Evolutionary conservation across 768 basidiomycete species (phyloP), one percentile per base, ranked within the genome.

Genomic region (Lactifluus volemus): DNA sequence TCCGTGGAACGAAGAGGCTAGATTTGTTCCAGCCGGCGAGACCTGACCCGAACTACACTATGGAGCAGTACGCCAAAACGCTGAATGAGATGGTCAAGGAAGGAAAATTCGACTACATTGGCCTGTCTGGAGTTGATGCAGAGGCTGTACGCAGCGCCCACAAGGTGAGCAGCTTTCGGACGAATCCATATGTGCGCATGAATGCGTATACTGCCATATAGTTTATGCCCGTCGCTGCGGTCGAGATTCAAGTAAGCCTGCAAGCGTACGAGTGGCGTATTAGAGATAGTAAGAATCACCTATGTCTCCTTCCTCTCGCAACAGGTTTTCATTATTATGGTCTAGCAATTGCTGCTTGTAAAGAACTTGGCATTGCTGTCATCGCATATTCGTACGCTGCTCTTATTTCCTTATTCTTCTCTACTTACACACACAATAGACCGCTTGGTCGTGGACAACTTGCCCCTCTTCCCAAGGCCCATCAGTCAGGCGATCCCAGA

Each of bases 171-270:
- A 7, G 7, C 21, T 12, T 36, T 49, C 25, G 9, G 0, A 6
- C 36, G 5, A 15, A 49, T 2, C 5, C 48, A 21, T 2, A 17
- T 8, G 17, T 10, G 30, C 0, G 9, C 32, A 34, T 19, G 17
- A 17, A 25, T 61, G 3, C 0, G 14, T 34, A 32, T 19, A 19
- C 8, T 12, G 17, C 5, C 15, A 25, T 21, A 21, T n/a, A 84
- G 80, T 73, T 87, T 9, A 74, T 79, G 52, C 82, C 81, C 2
- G 77, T 86, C 60, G 75, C 80, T 11, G 75, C 80, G n/a, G 82
- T 84, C 14, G 85, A 89, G 70, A 84, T 87, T 53, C 87, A 89
- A 70, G 73, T 85, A 49, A 85, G 82, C 66, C 78, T 82, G 3
- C 85, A 82, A 77, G 74, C 78, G 1, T 83, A 82, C 56, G 83